Base-by-base conservation (phyloP, 805 yeast genomes). In the Danielia reshetovae region DNA sequence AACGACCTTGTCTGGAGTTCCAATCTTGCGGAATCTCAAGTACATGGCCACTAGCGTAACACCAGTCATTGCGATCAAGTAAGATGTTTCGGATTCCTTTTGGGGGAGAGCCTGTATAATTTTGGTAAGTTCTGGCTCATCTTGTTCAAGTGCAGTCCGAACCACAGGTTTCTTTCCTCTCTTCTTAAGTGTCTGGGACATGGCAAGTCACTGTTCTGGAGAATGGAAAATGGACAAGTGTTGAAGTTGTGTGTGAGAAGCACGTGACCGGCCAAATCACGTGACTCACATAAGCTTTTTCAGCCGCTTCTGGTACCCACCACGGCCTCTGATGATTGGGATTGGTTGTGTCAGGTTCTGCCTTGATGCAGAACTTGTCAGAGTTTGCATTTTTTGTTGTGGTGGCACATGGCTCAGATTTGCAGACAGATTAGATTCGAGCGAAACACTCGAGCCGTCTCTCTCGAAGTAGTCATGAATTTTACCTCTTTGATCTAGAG, bases 1-100 rank as follows among this genome's bases (percentile, higher is more conserved):
- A 3, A 85, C 93, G 38, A 85, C 94, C 55, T 81, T 81, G 41
- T 71, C 68, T 3, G 94, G 94, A 31, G 62, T 67, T 57, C 79
- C 70, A 36, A 85, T 71, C 39, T 66, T 68, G 45, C 72, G 72
- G 57, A 83, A 82, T 52, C 95, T 67, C 4, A 80, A 71, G 32
- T 54, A 60, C 22, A 68, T 60, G 0, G 79, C 78, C 15, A 66
- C 35, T 0, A 54, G 25, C 2, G 79, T 72, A 11, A 75, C 60
- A 5, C 55, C 35, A 2, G 51, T 37, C 37, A 70, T 53, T 2
- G 70, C 68, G 16, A 60, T 36, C 45, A 52, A 56, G 40, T 65
- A 62, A 30, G 56, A 54, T 18, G 22, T 36, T 11, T 55, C 59
- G 0, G 68, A 49, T 9, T 62, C 69, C 26, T 43, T 43, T 17